Conservation (phyloP, 345 rosid genomes). For the Camelina hispida region DNA sequence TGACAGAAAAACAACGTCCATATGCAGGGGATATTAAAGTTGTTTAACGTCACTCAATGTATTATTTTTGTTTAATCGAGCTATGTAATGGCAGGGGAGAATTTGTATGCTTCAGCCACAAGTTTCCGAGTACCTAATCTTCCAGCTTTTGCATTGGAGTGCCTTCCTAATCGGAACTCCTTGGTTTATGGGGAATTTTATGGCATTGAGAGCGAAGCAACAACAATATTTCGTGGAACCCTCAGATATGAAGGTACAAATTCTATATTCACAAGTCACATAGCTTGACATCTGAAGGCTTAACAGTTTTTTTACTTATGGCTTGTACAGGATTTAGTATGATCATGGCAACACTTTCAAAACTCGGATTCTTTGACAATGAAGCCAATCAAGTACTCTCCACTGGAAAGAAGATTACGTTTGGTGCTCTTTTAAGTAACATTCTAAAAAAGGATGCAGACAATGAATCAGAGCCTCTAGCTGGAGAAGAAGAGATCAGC, state of each 20-base stretch:
- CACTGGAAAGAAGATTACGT: constrained; percentile 51
- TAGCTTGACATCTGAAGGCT: background rate
- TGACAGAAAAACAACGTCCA: constrained; percentile 5
- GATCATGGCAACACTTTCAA: constrained; percentile 78
- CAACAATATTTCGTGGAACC: constrained; percentile 88
- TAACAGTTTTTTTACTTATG: constrained; percentile 13
- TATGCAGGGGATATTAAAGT: background rate
- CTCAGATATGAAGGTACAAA: constrained; percentile 85
- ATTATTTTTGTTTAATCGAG: constrained; percentile 11
- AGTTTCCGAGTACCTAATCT: constrained; percentile 70
- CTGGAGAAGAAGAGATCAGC: constrained; percentile 63
- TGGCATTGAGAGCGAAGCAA: constrained; percentile 78
- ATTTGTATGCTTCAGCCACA: constrained; percentile 73
- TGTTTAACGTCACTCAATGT: background rate
- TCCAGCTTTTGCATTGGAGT: constrained; percentile 96
- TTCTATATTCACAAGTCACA: background rate
- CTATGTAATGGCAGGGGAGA: constrained; percentile 57
- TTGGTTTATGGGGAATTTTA: constrained; percentile 75
- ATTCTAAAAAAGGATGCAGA: constrained; percentile 49
- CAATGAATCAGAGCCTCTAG: constrained; percentile 34
- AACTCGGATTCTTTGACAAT: constrained; percentile 65
- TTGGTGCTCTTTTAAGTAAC: constrained; percentile 58
- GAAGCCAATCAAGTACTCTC: constrained; percentile 58
- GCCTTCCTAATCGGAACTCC: constrained; percentile 88
- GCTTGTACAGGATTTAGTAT: constrained; percentile 67